These are phyloP conservation scores for Kwoniella dejecticola DNA, from an alignment of 768 basidiomycete species.

Conservation along the genomic window DNA sequence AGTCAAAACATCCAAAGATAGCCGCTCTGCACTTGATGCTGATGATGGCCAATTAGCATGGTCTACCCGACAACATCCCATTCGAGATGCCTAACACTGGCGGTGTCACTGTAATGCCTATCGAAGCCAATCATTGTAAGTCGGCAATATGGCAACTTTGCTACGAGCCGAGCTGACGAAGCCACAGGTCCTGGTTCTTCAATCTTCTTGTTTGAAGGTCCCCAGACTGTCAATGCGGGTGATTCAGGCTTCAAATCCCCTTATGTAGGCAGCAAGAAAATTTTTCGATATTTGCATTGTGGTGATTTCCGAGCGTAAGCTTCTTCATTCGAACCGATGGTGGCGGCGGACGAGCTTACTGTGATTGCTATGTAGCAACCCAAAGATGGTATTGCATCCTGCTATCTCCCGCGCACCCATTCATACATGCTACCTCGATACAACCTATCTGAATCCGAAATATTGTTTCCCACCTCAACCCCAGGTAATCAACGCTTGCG, in stretches of 20 bases:
- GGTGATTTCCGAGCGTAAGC: slow-evolving; percentile 63
- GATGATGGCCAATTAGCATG: slow-evolving; percentile 57
- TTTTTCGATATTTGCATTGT: slow-evolving; percentile 90
- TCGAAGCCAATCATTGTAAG: slow-evolving; percentile 95
- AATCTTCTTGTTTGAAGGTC: slow-evolving; percentile 90
- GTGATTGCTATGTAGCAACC: slow-evolving; percentile 63
- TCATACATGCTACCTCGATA: slow-evolving; percentile 90
- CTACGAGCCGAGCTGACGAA: neutral
- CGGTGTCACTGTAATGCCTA: slow-evolving; percentile 84
- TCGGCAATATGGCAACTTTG: neutral
- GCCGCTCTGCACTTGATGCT: neutral
- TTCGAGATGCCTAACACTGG: slow-evolving; percentile 75
- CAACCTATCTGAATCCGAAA: slow-evolving; percentile 91
- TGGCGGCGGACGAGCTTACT: neutral
- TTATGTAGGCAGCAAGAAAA: slow-evolving; percentile 67
- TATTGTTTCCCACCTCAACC: slow-evolving; percentile 95
- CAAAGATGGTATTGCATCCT: slow-evolving; percentile 81
- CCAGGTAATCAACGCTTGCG: slow-evolving; percentile 90
- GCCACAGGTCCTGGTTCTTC: slow-evolving; percentile 76
- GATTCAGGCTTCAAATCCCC: slow-evolving; percentile 74
- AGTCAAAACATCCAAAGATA: slow-evolving; percentile 11
- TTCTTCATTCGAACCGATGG: neutral
- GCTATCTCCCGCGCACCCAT: slow-evolving; percentile 76
- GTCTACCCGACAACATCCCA: slow-evolving; percentile 77
- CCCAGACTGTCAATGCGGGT: slow-evolving; percentile 83